Percentiles rank a stretch among this genome's conserved stretches.
Conservation (phyloP, 441 rosid genomes). For the Francoa sonchifolia region DNA sequence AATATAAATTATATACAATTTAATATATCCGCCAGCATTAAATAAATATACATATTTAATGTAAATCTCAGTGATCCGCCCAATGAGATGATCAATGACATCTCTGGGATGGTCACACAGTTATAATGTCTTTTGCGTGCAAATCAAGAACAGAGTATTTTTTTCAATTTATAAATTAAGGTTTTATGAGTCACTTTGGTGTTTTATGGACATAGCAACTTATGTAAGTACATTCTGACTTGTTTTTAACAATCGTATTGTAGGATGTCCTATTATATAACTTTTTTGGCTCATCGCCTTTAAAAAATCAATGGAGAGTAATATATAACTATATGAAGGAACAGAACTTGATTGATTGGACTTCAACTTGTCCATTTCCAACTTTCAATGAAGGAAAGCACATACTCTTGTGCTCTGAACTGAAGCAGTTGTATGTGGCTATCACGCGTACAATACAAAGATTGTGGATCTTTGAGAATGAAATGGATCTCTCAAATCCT, state of each 20-base stretch:
- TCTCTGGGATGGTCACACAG: no score
- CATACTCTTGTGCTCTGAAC: constrained; percentile 14
- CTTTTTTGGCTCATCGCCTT: constrained; percentile 13
- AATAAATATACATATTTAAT: no score
- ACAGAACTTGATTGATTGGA: constrained; percentile 1
- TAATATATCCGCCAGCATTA: no score
- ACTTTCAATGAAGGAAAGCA: constrained; percentile 5
- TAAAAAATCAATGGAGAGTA: constrained; percentile 12
- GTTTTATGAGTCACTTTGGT: no score
- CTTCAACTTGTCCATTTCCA: constrained; percentile 1
- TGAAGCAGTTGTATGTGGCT: constrained; percentile 16
- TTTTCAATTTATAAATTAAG: no score
- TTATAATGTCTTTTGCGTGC: no score
- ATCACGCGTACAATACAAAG: constrained; percentile 13
- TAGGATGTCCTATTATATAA: constrained; percentile 14
- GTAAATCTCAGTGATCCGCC: no score
- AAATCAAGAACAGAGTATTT: no score
- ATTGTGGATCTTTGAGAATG: constrained; percentile 12
- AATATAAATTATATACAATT: no score
- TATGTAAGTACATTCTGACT: background rate
- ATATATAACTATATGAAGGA: constrained; percentile 9
- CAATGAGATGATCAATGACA: no score
- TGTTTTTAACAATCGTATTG: background rate
- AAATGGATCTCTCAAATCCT: constrained; percentile 1
- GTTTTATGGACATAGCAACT: no score